phyloP scores from a whole-genome alignment of 2,329 filamentous ascomycete genomes.

The Alternaria sp. region DNA sequence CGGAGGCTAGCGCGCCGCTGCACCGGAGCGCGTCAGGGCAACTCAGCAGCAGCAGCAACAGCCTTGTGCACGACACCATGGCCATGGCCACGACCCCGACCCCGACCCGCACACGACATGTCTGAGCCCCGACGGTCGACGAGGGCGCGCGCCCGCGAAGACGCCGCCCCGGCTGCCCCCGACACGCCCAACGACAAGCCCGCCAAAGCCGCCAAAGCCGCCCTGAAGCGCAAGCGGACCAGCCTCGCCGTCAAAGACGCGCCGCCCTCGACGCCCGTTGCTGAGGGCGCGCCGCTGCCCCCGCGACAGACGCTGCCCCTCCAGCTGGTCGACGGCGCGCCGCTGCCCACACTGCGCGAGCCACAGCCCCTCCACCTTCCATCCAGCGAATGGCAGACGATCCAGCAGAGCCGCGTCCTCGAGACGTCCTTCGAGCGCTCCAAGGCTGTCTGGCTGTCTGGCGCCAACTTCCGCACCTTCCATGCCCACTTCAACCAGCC shows the following conservation, averaged over 20 bases:
- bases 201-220: constrained; percentile 33
- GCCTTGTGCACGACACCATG: not conserved
- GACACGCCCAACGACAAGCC: constrained; percentile 30
- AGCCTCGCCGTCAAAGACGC: constrained; percentile 31
- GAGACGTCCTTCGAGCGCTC: constrained; percentile 76
- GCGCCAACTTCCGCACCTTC: constrained; percentile 47
- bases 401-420: constrained; percentile 78
- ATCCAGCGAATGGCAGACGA: constrained; percentile 71
- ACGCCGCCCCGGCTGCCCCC: constrained; percentile 31
- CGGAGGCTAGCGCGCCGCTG: constrained; percentile 1
- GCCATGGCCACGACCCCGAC: not conserved
- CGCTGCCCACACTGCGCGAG: constrained; percentile 72
- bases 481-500: constrained; percentile 44
- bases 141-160: constrained; percentile 44
- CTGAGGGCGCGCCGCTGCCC: constrained; percentile 17
- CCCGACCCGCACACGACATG: constrained; percentile 25
- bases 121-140: constrained; percentile 47
- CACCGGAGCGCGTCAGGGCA: constrained; percentile 3
- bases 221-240: constrained; percentile 44
- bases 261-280: constrained; percentile 31
- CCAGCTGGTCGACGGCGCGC: constrained; percentile 68
- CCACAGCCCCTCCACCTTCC: constrained; percentile 70
- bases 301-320: constrained; percentile 59
- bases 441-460: constrained; percentile 58
- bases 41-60: not conserved